phyloP scores from a whole-genome alignment of 768 basidiomycete genomes.

The Calocybe cyanea region DNA sequence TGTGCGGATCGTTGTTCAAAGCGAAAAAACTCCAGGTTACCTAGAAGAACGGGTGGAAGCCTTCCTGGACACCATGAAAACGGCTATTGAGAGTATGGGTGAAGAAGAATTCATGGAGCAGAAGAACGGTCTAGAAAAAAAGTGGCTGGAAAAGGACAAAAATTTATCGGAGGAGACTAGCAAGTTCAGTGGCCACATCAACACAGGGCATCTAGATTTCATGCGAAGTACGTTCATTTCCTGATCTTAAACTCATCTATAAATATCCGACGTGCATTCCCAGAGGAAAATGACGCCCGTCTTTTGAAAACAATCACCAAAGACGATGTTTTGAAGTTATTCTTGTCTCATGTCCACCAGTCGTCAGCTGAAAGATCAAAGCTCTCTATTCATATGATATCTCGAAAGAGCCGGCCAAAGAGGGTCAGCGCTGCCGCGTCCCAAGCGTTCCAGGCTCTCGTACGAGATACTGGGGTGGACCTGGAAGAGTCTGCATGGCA shows the following conservation, averaged over 20 bases:
- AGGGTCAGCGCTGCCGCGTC: slow-evolving; percentile 64
- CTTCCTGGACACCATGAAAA: slow-evolving; percentile 76
- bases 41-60: slow-evolving; percentile 87
- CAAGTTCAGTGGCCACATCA: slow-evolving; percentile 69
- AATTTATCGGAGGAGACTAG: slow-evolving; percentile 79
- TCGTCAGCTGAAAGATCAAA: slow-evolving; percentile 71
- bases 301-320: slow-evolving; percentile 64
- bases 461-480: slow-evolving; percentile 45
- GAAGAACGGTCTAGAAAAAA: slow-evolving; percentile 69
- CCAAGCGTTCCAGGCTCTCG: slow-evolving; percentile 52
- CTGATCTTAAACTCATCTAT: not conserved
- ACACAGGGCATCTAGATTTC: slow-evolving; percentile 85
- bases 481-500: slow-evolving; percentile 50
- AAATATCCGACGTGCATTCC: slow-evolving; percentile 12
- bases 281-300: slow-evolving; percentile 73
- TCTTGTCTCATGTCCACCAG: slow-evolving; percentile 66
- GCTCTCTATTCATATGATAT: slow-evolving; percentile 77
- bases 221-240: slow-evolving; percentile 56
- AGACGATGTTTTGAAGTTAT: slow-evolving; percentile 69
- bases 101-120: slow-evolving; percentile 76
- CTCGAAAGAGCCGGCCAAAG: slow-evolving; percentile 57
- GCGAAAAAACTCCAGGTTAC: slow-evolving; percentile 74
- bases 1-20: slow-evolving; percentile 82
- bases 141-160: slow-evolving; percentile 84
- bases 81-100: slow-evolving; percentile 62